Evolutionary conservation across 1,284 basidiomycete species (phyloP).

Genomic region (Coriolopsis trogii): DNA sequence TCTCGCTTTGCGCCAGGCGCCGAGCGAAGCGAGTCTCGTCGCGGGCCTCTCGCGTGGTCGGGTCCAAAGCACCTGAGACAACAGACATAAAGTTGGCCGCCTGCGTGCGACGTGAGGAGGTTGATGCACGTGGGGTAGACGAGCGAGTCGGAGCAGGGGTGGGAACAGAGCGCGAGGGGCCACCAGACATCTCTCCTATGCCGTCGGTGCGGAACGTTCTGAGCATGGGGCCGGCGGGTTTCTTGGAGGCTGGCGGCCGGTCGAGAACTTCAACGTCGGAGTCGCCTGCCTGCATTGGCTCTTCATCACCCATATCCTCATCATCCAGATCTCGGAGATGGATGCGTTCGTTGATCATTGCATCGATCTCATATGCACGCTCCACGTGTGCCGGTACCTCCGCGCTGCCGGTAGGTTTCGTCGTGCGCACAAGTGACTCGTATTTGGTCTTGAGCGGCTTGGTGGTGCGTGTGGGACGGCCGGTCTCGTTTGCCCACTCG

Average conservation of each 20-base stretch:
- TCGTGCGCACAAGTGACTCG: background rate
- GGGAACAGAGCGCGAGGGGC: background rate
- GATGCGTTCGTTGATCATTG: background rate
- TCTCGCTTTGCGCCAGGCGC: background rate
- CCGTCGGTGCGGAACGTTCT: too few species aligned
- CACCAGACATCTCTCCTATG: background rate
- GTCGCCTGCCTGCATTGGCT: background rate
- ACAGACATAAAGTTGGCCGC: background rate
- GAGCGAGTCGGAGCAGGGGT: too few species aligned
- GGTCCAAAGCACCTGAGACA: background rate
- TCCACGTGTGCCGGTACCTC: background rate
- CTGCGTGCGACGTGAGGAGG: background rate
- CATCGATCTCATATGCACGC: background rate
- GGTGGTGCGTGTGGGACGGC: background rate
- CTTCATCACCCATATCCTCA: background rate
- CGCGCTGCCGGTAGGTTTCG: background rate
- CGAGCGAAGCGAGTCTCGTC: background rate
- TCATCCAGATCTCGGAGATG: background rate
- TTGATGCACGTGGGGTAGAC: background rate
- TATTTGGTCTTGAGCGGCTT: slow-evolving; percentile 1
- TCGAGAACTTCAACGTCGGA: background rate
- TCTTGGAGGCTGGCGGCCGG: background rate
- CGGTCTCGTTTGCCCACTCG: background rate
- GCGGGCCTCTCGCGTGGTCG: background rate
- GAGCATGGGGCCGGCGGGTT: background rate